These are phyloP conservation scores for Paratinospora sagittata DNA, from an alignment of 164 flowering plant species.

Conservation along the genomic window DNA sequence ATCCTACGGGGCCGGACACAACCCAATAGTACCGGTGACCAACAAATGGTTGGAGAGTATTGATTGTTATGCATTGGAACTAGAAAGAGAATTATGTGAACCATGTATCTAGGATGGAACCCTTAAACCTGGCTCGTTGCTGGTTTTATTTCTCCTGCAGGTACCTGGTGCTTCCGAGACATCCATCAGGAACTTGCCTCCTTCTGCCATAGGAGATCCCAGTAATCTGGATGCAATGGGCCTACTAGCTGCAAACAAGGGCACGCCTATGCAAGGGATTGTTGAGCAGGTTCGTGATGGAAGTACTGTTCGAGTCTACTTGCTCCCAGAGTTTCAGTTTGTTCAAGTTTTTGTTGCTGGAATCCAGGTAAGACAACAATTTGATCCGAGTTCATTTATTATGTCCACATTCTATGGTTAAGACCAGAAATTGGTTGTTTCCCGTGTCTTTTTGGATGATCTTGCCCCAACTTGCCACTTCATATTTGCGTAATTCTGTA, in stretches of 20 bases:
- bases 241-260: conserved; percentile 62
- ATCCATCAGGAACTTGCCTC: conserved; percentile 72
- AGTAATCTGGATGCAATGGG: conserved; percentile 83
- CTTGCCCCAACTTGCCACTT: neutral
- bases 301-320: conserved; percentile 68
- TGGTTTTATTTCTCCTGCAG: conserved; percentile 27
- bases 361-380: conserved; percentile 46
- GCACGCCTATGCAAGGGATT: conserved; percentile 68
- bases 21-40: no score
- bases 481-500: neutral
- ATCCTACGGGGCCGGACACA: no score
- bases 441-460: no score
- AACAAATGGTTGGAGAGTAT: no score
- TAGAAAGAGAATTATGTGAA: neutral
- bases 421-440: no score
- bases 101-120: neutral
- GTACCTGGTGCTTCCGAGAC: conserved; percentile 79
- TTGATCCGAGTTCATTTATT: neutral
- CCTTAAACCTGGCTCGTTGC: neutral
- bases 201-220: conserved; percentile 87
- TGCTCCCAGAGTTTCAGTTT: conserved; percentile 87
- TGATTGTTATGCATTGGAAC: no score
- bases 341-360: conserved; percentile 90
- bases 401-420: no score
- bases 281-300: conserved; percentile 97